Evolutionary conservation across 2,329 filamentous ascomycete genomes (phyloP), one percentile per base, ranked within the genome.

Genomic region (Macrophomina phaseolina): DNA sequence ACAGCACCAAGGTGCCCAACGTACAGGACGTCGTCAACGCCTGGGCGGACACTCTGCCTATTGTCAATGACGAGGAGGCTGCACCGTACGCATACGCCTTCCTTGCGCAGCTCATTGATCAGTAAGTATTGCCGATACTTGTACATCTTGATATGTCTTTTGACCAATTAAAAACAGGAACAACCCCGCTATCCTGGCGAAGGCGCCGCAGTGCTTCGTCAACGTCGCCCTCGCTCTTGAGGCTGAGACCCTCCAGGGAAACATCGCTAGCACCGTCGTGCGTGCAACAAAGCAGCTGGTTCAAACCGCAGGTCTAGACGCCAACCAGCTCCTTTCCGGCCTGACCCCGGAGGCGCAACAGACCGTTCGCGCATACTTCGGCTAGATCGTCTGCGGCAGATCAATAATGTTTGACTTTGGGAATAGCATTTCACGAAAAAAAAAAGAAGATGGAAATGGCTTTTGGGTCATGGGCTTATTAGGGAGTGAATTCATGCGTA

Each of bases 61-160:
- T 99, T 63, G 89, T 90, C 16, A 97, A 97, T 75, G 95, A 99
- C 71, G 95, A 99, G 78, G 95, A 99, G 81, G 95, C 95, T 4
- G 95, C 95, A 23, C 95, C 95, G 14, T 98, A 96, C 78, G 94
- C 94, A 1, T 99, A 99, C 77, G 90, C 90, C 52, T 99, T 97
- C 81, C 83, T 99, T 67, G 90, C 92, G 12, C 90, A 97, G 77
- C 81, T 99, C 69, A 97, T 98, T 77, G 91, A 96, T 72, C 91
- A 96, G 95, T 97, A 88, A 87, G 93, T 90, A 42, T 18, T 16
- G 23, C 48, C 60, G 53, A 69, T 23, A 23, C 23, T 40, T 14
- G 64, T 52, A 69, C 65, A 68, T 70, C 38, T 61, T 32, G 48
- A 61, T 5, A 18, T 7, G 3, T 38, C 16, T 23, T 34, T 76